Evolutionary conservation across 495 filamentous ascomycete species (phyloP).

Genomic region (Aspergillus affinis): DNA sequence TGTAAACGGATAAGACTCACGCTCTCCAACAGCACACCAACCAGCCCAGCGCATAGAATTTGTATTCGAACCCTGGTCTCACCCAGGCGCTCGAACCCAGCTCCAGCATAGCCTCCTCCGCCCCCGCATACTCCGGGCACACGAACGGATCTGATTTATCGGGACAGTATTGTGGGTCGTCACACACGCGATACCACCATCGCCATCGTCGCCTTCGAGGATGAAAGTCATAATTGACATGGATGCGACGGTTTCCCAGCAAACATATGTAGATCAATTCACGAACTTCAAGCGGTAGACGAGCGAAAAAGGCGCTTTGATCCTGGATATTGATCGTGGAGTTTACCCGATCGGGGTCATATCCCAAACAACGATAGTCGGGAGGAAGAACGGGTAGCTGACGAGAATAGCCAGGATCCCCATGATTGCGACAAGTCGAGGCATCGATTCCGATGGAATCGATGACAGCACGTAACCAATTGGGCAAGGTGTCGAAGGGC

Average conservation of each 20-base stretch:
- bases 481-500: conserved; percentile 5
- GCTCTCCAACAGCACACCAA: conserved; percentile 6
- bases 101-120: conserved; percentile 12
- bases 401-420: background rate
- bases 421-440: conserved; percentile 7
- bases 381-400: conserved; percentile 9
- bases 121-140: conserved; percentile 15
- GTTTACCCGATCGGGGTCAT: background rate
- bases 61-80: conserved; percentile 12
- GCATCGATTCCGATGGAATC: conserved; percentile 8
- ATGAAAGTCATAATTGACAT: conserved; percentile 13
- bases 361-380: background rate
- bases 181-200: conserved; percentile 17
- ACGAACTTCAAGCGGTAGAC: conserved; percentile 12
- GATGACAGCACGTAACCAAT: conserved; percentile 12
- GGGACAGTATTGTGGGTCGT: conserved; percentile 12
- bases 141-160: conserved; percentile 6
- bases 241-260: conserved; percentile 13
- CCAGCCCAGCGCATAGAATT: conserved; percentile 12
- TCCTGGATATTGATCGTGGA: conserved; percentile 4
- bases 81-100: conserved; percentile 10
- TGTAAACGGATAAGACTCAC: conserved; percentile 2
- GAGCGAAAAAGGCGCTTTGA: conserved; percentile 12
- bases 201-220: conserved; percentile 1
- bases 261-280: conserved; percentile 10